phyloP scores from a whole-genome alignment of 164 flowering plant genomes.

The Paratinospora sagittata region DNA sequence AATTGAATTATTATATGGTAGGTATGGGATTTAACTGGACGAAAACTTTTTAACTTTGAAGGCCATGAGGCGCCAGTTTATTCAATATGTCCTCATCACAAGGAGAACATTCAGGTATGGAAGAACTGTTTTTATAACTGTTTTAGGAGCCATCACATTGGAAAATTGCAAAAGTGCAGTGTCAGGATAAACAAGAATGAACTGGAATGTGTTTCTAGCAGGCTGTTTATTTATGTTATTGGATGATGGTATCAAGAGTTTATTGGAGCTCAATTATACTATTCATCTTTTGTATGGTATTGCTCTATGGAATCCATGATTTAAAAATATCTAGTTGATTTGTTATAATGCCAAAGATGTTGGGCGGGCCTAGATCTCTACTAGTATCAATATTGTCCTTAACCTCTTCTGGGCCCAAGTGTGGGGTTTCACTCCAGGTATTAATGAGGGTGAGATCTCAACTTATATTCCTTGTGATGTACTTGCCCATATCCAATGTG shows the following conservation, averaged over 20 bases:
- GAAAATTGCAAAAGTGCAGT: no score
- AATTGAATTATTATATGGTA: slow-evolving; percentile 24
- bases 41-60: slow-evolving; percentile 63
- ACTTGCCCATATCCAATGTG: no score
- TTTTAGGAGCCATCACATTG: no score
- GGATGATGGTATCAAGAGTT: background rate
- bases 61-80: slow-evolving; percentile 92
- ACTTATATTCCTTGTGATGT: no score
- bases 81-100: slow-evolving; percentile 85
- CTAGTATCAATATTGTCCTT: no score
- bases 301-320: background rate
- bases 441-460: no score
- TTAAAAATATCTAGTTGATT: background rate
- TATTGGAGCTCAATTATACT: background rate
- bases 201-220: background rate
- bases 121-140: background rate
- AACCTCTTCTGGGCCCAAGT: no score
- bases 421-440: no score
- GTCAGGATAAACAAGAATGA: background rate
- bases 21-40: slow-evolving; percentile 85
- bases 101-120: slow-evolving; percentile 81
- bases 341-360: no score
- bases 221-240: no score
- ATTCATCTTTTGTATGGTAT: background rate
- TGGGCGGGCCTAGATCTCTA: no score